phyloP scores from a whole-genome alignment of 1,284 basidiomycete genomes.

The Tylopilus orsonianus region DNA sequence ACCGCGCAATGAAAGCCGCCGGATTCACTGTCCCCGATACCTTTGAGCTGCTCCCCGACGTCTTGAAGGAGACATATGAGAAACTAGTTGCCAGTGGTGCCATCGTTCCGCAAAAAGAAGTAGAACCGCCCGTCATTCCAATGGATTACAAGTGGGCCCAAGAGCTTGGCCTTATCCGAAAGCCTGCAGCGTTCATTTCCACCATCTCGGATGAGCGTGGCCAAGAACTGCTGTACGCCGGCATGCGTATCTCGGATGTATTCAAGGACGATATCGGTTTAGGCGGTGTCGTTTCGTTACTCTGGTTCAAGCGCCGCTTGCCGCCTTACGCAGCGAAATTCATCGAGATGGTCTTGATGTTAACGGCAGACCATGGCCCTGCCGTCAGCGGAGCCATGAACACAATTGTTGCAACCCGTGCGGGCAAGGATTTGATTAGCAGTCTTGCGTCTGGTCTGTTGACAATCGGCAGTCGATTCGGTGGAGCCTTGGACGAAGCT shows the following conservation, averaged over 20 bases:
- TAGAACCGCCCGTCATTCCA: conserved; percentile 92
- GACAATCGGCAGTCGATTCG: conserved; percentile 97
- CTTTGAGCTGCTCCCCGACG: conserved; percentile 92
- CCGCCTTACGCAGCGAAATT: conserved; percentile 90
- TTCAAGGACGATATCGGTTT: conserved; percentile 98
- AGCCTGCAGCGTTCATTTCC: conserved; percentile 99
- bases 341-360: conserved; percentile 99
- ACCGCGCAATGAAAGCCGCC: conserved; percentile 90
- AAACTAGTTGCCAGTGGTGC: conserved; percentile 72
- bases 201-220: conserved; percentile 99
- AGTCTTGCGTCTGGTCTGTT: conserved; percentile 95
- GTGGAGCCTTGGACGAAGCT: conserved; percentile 98
- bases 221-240: conserved; percentile 97
- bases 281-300: conserved; percentile 92
- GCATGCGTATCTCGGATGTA: conserved; percentile 98
- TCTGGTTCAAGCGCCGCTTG: conserved; percentile 97
- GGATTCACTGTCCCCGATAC: conserved; percentile 98
- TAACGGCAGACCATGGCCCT: conserved; percentile 98
- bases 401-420: conserved; percentile 98
- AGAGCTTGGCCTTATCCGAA: conserved; percentile 97
- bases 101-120: conserved; percentile 76
- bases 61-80: conserved; percentile 85
- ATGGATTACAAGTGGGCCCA: conserved; percentile 99
- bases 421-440: conserved; percentile 98
- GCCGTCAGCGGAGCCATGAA: conserved; percentile 99